Conservation (phyloP, 2,329 filamentous ascomycete species). For the Alternaria gansuensis region DNA sequence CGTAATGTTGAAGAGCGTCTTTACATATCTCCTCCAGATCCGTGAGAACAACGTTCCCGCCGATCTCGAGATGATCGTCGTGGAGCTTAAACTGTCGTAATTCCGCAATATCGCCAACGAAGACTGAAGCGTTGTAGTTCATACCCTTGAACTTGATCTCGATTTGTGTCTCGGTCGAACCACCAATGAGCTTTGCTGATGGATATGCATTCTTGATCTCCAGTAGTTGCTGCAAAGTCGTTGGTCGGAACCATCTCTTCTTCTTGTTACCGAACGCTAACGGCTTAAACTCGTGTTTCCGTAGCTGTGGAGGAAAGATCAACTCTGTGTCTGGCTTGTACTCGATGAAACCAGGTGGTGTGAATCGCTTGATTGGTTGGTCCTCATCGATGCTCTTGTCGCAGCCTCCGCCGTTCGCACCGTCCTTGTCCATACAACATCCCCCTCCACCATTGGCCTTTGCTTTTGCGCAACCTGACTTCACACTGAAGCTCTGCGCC, state of each 20-base stretch:
- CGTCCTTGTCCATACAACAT: constrained; percentile 73
- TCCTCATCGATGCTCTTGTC: constrained; percentile 53
- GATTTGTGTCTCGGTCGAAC: constrained; percentile 96
- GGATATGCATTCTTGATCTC: constrained; percentile 90
- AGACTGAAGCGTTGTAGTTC: constrained; percentile 88
- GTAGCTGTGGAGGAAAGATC: constrained; percentile 88
- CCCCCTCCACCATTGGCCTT: constrained; percentile 67
- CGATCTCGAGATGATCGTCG: constrained; percentile 86
- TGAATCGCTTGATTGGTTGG: constrained; percentile 70
- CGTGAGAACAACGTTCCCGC: constrained; percentile 90
- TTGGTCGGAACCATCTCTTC: constrained; percentile 92
- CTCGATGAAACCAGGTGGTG: constrained; percentile 89
- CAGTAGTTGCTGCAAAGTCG: constrained; percentile 84
- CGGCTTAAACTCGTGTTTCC: constrained; percentile 81
- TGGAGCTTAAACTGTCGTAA: constrained; percentile 81
- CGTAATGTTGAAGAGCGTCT: constrained; percentile 81
- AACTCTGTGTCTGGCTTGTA: constrained; percentile 94
- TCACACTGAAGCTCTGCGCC: constrained; percentile 82
- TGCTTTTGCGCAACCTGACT: constrained; percentile 64
- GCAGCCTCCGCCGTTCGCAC: constrained; percentile 56
- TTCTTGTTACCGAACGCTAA: constrained; percentile 92
- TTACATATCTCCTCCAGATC: constrained; percentile 88
- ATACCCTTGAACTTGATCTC: constrained; percentile 98
- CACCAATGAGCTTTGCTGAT: constrained; percentile 90
- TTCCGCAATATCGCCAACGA: constrained; percentile 91